These are phyloP conservation scores for Penicillium turbatum DNA, from an alignment of 495 filamentous ascomycete species.

Conservation along the genomic window DNA sequence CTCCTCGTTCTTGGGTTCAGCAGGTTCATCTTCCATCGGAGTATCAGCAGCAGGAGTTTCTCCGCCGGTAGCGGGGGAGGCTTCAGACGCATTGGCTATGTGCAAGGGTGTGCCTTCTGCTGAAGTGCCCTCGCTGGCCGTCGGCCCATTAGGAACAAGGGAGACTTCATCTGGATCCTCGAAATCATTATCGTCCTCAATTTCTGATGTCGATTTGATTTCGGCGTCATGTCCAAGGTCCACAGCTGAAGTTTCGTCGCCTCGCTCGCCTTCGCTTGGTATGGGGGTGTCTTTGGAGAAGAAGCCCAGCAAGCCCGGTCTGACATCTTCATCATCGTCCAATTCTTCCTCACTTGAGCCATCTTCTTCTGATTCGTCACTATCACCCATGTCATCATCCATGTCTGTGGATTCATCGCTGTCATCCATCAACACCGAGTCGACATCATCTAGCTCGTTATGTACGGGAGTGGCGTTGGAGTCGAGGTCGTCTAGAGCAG, in stretches of 20 bases:
- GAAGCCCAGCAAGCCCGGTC: constrained; percentile 63
- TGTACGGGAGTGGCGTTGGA: constrained; percentile 21
- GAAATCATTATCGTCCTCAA: constrained; percentile 23
- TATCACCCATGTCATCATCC: constrained; percentile 77
- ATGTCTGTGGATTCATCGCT: constrained; percentile 84
- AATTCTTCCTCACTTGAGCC: constrained; percentile 24
- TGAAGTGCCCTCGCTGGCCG: constrained; percentile 9
- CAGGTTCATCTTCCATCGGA: not conserved
- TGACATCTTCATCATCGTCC: constrained; percentile 43
- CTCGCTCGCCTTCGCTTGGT: constrained; percentile 32
- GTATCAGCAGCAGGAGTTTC: constrained; percentile 1
- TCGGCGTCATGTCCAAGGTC: constrained; percentile 24
- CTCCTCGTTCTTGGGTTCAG: constrained; percentile 10
- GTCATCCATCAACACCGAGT: constrained; percentile 62
- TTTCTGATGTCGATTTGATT: constrained; percentile 16
- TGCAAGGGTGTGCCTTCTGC: constrained; percentile 19
- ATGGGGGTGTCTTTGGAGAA: constrained; percentile 47
- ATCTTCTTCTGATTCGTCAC: constrained; percentile 43
- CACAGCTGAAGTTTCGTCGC: constrained; percentile 19
- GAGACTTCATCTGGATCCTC: constrained; percentile 47
- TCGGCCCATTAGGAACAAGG: constrained; percentile 38
- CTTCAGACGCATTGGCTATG: constrained; percentile 16
- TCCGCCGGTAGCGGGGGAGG: not conserved
- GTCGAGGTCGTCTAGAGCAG: constrained; percentile 23
- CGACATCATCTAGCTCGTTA: constrained; percentile 60